These are phyloP conservation scores for Kockiozyma suomiensis DNA, from an alignment of 805 yeast species.

Conservation along the genomic window DNA sequence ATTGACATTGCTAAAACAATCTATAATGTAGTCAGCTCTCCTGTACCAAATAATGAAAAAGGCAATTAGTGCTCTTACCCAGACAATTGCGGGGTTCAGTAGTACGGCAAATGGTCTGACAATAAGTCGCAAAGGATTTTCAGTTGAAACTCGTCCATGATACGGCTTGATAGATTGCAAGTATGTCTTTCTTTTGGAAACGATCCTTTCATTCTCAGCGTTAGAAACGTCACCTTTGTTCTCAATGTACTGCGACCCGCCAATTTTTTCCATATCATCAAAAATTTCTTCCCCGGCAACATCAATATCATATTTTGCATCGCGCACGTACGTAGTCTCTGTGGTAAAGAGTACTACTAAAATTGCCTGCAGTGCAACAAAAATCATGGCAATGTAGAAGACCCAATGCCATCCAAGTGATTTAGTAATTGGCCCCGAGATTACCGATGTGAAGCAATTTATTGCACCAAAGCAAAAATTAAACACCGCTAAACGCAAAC, in stretches of 20 bases:
- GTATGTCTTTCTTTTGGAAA: not conserved
- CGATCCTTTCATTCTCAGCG: not conserved
- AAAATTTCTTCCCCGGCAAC: not conserved
- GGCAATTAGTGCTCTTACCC: too few relatives aligned
- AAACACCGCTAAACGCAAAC: slow-evolving; percentile 52
- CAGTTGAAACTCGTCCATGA: not conserved
- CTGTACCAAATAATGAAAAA: too few relatives aligned
- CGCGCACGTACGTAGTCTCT: slow-evolving; percentile 2
- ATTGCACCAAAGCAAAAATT: slow-evolving; percentile 57
- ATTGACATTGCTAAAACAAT: slow-evolving; percentile 1
- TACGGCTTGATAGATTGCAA: not conserved
- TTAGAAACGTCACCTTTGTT: not conserved
- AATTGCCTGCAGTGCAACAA: not conserved
- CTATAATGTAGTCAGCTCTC: too few relatives aligned
- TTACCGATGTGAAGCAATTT: slow-evolving; percentile 58
- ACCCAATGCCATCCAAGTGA: slow-evolving; percentile 48
- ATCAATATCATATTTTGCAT: not conserved
- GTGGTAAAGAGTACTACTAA: not conserved
- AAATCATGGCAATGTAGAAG: not conserved
- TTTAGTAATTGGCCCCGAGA: slow-evolving; percentile 59
- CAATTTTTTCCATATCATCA: not conserved
- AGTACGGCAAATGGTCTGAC: slow-evolving; percentile 1
- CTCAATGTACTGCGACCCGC: not conserved
- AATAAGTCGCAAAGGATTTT: not conserved
- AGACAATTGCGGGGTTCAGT: not conserved